Base-by-base conservation (phyloP, 148 eudicot genomes). In the Rhododendron kiyosumense region DNA sequence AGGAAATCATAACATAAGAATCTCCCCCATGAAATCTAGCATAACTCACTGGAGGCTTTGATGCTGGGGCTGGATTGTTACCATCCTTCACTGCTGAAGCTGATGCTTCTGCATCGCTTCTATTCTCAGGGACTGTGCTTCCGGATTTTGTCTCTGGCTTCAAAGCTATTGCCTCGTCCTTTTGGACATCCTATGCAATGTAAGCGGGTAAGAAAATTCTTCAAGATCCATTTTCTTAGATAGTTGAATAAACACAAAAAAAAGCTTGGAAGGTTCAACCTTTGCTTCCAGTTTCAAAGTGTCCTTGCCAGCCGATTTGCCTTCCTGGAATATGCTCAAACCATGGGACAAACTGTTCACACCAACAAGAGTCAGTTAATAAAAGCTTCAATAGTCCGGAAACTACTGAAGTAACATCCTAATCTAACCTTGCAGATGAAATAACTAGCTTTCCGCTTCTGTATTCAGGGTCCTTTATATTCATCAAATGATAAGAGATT, bases 361-460 rank as follows among this genome's bases (percentile, higher is more conserved):
- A 65, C 26, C 83, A 85, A 75, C 18, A 85, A 1, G 76, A 61
- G 41, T 46, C 38, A 77, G 87, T 85, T 52, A 88, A 86, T 38
- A 65, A 24, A 13, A 54, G 69, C 32, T 24, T 26, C 69, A 82
- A 46, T 71, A 3, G 75, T 17, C 28, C 41, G 3, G 63, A 67
- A 83, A 57, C 59, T 38, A 52, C 86, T 26, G 28, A 41, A 48
- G 67, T 51, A 77, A 77, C 45, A 78, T 59, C 51, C 65, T 86
- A 79, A 54, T 81, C 86, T 73, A 30, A 96, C 99, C 98, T 94
- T 85, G 90, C 51, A 22, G 94, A 92, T 54, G 99, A 94, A 73
- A 96, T 94, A 78, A 94, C 90, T 81, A 96, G 98, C 90, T 90
- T 96, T 43, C 98, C 99, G 82, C 94, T 94, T 88, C 94, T 91